A percentile compares a stretch with the other conserved stretches of the same genome.
Conservation (phyloP, 1,284 basidiomycete species). For the Termitomyces sp. region DNA sequence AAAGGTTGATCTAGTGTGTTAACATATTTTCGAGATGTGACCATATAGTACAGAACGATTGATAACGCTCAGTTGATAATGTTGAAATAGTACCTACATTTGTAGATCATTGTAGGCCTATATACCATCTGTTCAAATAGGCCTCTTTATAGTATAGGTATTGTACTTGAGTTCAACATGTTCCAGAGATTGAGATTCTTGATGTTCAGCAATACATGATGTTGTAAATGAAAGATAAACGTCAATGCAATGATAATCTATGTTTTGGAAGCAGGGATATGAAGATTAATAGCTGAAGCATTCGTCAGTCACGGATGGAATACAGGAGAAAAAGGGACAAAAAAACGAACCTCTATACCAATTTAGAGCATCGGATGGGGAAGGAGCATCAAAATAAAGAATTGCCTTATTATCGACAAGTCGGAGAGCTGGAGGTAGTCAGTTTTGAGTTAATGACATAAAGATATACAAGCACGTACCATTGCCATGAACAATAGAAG, state of each 20-base stretch:
- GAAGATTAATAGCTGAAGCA: conserved; percentile 37
- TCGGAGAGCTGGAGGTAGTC: conserved; percentile 53
- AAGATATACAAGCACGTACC: conserved; percentile 39
- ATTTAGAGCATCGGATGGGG: conserved; percentile 76
- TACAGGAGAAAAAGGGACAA: not conserved
- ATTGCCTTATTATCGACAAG: conserved; percentile 88
- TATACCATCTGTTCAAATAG: not conserved
- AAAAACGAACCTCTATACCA: conserved; percentile 80
- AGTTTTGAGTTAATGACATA: conserved; percentile 7
- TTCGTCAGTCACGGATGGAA: not conserved
- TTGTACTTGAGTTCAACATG: not conserved
- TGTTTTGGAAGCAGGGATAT: conserved; percentile 42
- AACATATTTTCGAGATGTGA: not conserved
- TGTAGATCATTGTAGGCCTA: not conserved
- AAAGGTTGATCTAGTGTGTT: not conserved
- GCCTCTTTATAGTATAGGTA: too few relatives aligned
- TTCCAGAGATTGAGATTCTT: conserved; percentile 8
- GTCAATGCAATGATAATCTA: conserved; percentile 21
- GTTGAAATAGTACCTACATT: too few relatives aligned
- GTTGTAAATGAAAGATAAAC: conserved; percentile 14
- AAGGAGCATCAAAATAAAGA: conserved; percentile 85
- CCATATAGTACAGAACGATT: not conserved
- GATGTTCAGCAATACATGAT: conserved; percentile 17
- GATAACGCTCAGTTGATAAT: too few relatives aligned
- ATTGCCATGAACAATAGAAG: conserved; percentile 85